Evolutionary conservation across 129 eudicot species (phyloP).

Genomic region (Smallanthus sonchifolius): DNA sequence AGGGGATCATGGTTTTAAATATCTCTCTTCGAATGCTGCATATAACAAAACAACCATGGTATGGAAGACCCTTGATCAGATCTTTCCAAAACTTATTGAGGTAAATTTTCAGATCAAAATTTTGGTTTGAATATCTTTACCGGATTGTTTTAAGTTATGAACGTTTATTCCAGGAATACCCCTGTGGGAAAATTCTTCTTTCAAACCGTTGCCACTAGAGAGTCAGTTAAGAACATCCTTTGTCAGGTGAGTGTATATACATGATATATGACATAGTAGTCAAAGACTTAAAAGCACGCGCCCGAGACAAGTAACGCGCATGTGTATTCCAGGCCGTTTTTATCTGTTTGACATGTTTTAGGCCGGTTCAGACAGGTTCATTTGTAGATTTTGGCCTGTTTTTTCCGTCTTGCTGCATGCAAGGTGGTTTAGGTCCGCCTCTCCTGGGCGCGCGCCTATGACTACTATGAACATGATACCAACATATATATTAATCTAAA

Average conservation of each 20-base stretch:
- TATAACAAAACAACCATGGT: constrained; percentile 86
- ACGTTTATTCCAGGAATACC: constrained; percentile 56
- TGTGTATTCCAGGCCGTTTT: no score
- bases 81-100: constrained; percentile 81
- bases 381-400: no score
- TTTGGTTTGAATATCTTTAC: background rate
- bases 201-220: constrained; percentile 66
- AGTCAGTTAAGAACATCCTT: constrained; percentile 77
- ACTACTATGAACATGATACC: no score
- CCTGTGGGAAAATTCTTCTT: constrained; percentile 75
- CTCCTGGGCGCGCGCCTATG: no score
- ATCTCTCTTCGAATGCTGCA: constrained; percentile 97
- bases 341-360: no score
- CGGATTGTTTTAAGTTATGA: background rate
- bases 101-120: constrained; percentile 24
- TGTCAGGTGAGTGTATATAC: constrained; percentile 49
- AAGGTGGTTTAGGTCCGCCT: no score
- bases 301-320: no score
- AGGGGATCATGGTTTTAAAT: constrained; percentile 74
- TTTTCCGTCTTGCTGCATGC: no score
- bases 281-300: no score
- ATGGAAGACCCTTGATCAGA: constrained; percentile 75
- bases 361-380: no score
- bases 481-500: background rate
- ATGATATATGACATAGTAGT: no score